phyloP scores from a whole-genome alignment of 306 rosid genomes.

The Quercus mongolica region DNA sequence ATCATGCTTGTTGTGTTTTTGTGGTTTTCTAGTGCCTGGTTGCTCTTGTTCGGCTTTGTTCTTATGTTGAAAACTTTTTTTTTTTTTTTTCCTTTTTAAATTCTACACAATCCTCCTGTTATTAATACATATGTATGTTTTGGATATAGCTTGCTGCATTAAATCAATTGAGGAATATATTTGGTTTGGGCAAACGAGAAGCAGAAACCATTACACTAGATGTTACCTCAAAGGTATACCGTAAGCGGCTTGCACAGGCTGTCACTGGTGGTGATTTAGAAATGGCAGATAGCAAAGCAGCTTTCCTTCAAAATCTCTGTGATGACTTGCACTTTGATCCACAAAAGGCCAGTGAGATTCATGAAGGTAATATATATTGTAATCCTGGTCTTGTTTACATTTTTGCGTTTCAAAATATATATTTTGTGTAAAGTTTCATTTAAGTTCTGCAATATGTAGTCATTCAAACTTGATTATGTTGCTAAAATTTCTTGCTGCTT shows the following conservation, averaged over 20 bases:
- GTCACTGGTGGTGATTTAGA: constrained; percentile 71
- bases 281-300: constrained; percentile 91
- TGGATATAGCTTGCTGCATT: constrained; percentile 59
- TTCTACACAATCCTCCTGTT: not conserved
- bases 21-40: not conserved
- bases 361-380: constrained; percentile 57
- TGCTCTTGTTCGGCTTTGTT: not conserved
- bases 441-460: not conserved
- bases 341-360: constrained; percentile 81
- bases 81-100: no score
- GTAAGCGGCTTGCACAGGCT: constrained; percentile 71
- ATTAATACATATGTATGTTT: constrained; percentile 5
- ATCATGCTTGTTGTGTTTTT: not conserved
- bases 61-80: not conserved
- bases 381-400: not conserved
- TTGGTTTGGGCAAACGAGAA: constrained; percentile 92
- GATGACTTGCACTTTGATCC: constrained; percentile 86
- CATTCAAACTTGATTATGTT: not conserved
- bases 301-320: constrained; percentile 89
- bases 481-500: constrained; percentile 3
- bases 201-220: constrained; percentile 76
- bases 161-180: constrained; percentile 83
- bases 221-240: constrained; percentile 74
- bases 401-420: not conserved
- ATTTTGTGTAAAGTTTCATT: not conserved